phyloP scores from a whole-genome alignment of 225 moss, liverwort and hornwort species.

The Sphagnum tenellum region DNA sequence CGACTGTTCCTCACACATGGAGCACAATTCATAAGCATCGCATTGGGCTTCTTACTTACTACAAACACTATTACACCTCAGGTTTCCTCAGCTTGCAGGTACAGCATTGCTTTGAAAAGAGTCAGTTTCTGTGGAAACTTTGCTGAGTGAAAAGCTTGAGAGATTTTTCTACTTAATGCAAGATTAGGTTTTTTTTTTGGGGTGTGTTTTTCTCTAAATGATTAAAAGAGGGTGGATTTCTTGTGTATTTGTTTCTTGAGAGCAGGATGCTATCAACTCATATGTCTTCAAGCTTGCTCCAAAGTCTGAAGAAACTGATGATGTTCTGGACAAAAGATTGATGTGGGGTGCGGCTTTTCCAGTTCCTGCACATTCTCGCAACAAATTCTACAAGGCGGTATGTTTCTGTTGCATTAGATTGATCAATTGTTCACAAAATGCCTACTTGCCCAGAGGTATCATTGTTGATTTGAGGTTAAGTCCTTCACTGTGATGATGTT shows the following conservation, averaged over 20 bases:
- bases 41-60: conserved; percentile 56
- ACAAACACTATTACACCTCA: conserved; percentile 90
- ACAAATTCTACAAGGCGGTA: conserved; percentile 81
- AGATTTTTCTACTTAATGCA: too few relatives aligned
- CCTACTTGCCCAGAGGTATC: too few relatives aligned
- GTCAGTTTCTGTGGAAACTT: too few relatives aligned
- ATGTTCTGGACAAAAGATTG: conserved; percentile 25
- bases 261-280: conserved; percentile 81
- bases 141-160: too few relatives aligned
- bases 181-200: too few relatives aligned
- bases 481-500: too few relatives aligned
- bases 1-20: conserved; percentile 65
- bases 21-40: conserved; percentile 45
- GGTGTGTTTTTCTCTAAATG: too few relatives aligned
- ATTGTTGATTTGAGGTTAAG: too few relatives aligned
- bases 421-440: too few relatives aligned
- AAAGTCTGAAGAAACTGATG: conserved; percentile 23
- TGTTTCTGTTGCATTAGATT: background rate
- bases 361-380: conserved; percentile 62
- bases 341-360: conserved; percentile 93
- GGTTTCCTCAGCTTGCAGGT: conserved; percentile 98
- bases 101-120: background rate
- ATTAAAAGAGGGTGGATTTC: too few relatives aligned
- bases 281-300: conserved; percentile 70
- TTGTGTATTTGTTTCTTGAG: background rate